These are phyloP conservation scores for Rubroboletus pulcherrimus DNA, from an alignment of 768 basidiomycete species.

Conservation along the genomic window DNA sequence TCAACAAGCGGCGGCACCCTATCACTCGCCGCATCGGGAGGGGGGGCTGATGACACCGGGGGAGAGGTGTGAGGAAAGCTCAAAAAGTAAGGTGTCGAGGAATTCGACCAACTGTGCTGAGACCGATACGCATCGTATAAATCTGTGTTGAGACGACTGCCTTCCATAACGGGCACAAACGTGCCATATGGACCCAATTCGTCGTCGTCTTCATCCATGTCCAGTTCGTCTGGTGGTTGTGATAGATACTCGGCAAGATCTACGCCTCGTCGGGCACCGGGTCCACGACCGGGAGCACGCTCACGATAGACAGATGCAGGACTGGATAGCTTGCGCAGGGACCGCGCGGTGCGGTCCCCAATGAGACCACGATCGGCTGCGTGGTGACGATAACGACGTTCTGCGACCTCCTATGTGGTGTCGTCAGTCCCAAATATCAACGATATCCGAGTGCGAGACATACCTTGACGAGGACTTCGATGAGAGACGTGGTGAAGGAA, in stretches of 20 bases:
- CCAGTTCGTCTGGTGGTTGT: constrained; percentile 53
- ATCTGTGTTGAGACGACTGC: constrained; percentile 53
- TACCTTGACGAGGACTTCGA: constrained; percentile 79
- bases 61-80: constrained; percentile 25
- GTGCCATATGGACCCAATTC: constrained; percentile 46
- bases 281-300: constrained; percentile 35
- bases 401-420: constrained; percentile 63
- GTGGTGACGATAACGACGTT: constrained; percentile 56
- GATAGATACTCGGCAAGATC: constrained; percentile 52
- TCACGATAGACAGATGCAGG: constrained; percentile 54
- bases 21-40: constrained; percentile 21
- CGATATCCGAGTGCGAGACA: constrained; percentile 15
- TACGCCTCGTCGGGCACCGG: constrained; percentile 27
- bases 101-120: constrained; percentile 31
- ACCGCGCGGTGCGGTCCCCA: constrained; percentile 62
- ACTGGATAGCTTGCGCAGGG: constrained; percentile 54
- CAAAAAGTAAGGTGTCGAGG: constrained; percentile 23
- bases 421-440: constrained; percentile 1
- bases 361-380: constrained; percentile 55
- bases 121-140: constrained; percentile 61
- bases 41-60: constrained; percentile 25
- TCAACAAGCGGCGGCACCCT: constrained; percentile 31
- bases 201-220: constrained; percentile 66
- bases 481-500: constrained; percentile 70
- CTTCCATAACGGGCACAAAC: constrained; percentile 41